Conservation (phyloP, 106 monocot species). For the Phalaenopsis aphrodite region DNA sequence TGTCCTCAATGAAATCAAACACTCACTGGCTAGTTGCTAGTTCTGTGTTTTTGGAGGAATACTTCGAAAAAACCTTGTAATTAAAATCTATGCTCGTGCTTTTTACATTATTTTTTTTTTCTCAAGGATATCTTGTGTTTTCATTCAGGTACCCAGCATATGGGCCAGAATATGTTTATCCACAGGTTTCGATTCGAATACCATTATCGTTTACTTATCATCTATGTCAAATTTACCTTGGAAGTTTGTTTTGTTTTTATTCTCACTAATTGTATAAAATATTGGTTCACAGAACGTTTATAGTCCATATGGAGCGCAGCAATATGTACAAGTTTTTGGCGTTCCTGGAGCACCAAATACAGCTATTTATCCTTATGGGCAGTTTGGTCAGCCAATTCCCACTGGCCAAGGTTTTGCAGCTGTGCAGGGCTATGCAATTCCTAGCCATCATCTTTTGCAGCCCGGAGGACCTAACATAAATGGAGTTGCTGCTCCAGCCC, state of each 20-base stretch:
- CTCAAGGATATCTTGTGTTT: slow-evolving; percentile 15
- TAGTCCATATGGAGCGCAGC: slow-evolving; percentile 45
- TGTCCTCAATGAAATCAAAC: not conserved
- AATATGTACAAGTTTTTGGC: slow-evolving; percentile 65
- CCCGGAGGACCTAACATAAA: slow-evolving; percentile 43
- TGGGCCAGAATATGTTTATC: slow-evolving; percentile 67
- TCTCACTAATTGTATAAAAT: not conserved
- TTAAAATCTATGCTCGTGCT: not conserved
- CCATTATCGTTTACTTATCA: slow-evolving; percentile 2
- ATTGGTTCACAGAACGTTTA: slow-evolving; percentile 46
- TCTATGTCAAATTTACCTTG: not conserved
- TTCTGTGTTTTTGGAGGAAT: not conserved
- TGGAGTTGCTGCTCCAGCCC: slow-evolving; percentile 32
- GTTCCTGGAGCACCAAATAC: slow-evolving; percentile 44
- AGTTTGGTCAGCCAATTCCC: slow-evolving; percentile 36
- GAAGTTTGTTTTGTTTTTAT: not conserved
- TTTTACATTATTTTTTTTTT: not conserved
- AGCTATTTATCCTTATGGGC: slow-evolving; percentile 47
- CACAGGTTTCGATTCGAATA: slow-evolving; percentile 39
- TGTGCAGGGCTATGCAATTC: slow-evolving; percentile 30
- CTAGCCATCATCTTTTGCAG: slow-evolving; percentile 43
- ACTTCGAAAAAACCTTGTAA: not conserved
- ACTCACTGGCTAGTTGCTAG: not conserved
- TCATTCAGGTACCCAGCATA: slow-evolving; percentile 47
- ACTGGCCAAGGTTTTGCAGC: slow-evolving; percentile 38